Conservation (phyloP, 805 yeast genomes). For the Saccharomycopsis sp. region DNA sequence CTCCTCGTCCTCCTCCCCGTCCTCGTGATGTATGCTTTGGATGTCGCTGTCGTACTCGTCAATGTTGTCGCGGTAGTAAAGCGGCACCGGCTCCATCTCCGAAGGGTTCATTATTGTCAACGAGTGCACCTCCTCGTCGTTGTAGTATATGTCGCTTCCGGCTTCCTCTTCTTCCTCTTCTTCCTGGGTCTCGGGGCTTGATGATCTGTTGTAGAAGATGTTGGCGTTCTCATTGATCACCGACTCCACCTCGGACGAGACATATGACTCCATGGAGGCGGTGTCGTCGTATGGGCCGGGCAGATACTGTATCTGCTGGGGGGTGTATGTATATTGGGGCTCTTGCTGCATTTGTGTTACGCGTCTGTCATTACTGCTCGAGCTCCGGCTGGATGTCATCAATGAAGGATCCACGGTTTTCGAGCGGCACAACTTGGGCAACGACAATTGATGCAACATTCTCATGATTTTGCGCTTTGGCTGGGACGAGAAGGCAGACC, state of each 20-base stretch:
- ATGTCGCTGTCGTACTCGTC: slow-evolving; percentile 20
- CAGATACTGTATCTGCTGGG: not conserved
- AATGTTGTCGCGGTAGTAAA: slow-evolving; percentile 11
- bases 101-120: slow-evolving; percentile 19
- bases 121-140: not conserved
- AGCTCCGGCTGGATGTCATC: no score
- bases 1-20: no score
- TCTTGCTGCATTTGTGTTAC: not conserved
- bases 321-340: not conserved
- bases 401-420: no score
- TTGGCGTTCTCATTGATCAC: slow-evolving; percentile 14
- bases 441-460: no score
- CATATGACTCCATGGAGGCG: slow-evolving; percentile 14
- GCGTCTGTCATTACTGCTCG: no score
- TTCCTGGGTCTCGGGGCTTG: not conserved
- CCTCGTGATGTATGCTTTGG: slow-evolving; percentile 14
- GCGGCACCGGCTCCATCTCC: slow-evolving; percentile 3
- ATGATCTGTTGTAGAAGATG: slow-evolving; percentile 12
- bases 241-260: slow-evolving; percentile 16
- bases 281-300: not conserved
- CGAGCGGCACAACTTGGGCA: no score
- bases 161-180: no score
- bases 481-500: no score
- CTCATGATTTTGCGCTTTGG: no score
- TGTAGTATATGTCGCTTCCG: not conserved